Conservation (phyloP, 163 green algal genomes). For the Volvox carteri region DNA sequence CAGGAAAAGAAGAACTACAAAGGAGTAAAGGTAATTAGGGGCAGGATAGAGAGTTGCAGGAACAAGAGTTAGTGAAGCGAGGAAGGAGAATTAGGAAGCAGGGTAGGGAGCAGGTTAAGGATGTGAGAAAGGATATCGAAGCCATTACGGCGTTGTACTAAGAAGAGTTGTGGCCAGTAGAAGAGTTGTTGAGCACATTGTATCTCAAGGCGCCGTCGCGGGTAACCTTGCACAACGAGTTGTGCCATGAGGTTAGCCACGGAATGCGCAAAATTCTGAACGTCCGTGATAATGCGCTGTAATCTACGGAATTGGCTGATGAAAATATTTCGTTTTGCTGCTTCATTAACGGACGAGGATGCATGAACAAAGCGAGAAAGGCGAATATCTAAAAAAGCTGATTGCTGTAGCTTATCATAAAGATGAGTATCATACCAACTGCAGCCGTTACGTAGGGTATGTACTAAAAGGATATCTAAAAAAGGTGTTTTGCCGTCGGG, state of each 20-base stretch:
- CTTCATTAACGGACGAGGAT: slow-evolving; percentile 9
- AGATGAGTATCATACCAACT: neutral
- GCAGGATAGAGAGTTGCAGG: too few species aligned
- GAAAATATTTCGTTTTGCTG: slow-evolving; percentile 33
- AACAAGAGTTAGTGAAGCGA: too few species aligned
- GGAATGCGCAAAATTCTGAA: neutral
- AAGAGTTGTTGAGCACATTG: too few species aligned
- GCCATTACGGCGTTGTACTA: neutral
- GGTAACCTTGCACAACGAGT: neutral
- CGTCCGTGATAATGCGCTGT: neutral
- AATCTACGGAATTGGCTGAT: neutral
- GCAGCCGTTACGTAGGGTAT: neutral
- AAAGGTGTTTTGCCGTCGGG: neutral
- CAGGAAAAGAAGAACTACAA: too few species aligned
- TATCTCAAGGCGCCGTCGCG: too few species aligned
- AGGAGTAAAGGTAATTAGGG: too few species aligned
- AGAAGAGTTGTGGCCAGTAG: neutral
- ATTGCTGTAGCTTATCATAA: slow-evolving; percentile 22
- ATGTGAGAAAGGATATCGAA: neutral
- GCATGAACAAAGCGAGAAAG: neutral
- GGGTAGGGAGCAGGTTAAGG: neutral
- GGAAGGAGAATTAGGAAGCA: neutral
- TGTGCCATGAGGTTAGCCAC: neutral
- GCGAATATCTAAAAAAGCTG: neutral
- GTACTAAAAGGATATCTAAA: neutral